phyloP scores from a whole-genome alignment of 805 yeast species.

The Saturnispora galanensis region DNA sequence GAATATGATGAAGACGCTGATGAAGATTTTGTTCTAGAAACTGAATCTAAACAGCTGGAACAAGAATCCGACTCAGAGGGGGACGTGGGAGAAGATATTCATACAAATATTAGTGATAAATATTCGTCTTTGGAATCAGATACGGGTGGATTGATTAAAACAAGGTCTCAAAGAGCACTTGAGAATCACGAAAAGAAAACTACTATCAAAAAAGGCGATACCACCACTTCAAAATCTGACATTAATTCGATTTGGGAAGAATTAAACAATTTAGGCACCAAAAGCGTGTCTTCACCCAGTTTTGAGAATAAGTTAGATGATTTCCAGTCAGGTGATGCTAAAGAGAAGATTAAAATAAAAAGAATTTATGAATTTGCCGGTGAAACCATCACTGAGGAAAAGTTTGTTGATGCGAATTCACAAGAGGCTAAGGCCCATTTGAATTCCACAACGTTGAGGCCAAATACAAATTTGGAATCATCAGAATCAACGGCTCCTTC shows the following conservation, averaged over 20 bases:
- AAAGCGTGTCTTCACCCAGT: background rate
- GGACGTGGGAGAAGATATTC: background rate
- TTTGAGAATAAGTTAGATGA: background rate
- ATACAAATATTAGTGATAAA: background rate
- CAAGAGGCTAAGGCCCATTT: conserved; percentile 84
- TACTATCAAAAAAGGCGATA: background rate
- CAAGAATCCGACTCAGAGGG: conserved; percentile 2
- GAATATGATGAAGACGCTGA: conserved; percentile 7
- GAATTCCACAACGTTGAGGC: conserved; percentile 33
- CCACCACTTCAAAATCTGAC: conserved; percentile 21
- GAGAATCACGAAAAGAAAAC: conserved; percentile 4
- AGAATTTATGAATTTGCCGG: conserved; percentile 88
- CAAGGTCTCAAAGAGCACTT: conserved; percentile 12
- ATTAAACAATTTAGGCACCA: conserved; percentile 28
- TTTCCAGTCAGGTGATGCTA: background rate
- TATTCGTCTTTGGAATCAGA: conserved; percentile 3
- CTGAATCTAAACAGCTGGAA: background rate
- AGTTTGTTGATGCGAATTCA: conserved; percentile 63
- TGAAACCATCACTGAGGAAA: conserved; percentile 64
- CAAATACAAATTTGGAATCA: conserved; percentile 2
- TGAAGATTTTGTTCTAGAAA: conserved; percentile 6
- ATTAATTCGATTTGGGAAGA: conserved; percentile 47
- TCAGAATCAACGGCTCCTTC: background rate
- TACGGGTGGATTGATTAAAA: conserved; percentile 15
- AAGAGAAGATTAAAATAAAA: conserved; percentile 56